Percentiles rank a stretch among this genome's conserved stretches.
Evolutionary conservation across 441 rosid species (phyloP).

Genomic region (Viola pubescens): DNA sequence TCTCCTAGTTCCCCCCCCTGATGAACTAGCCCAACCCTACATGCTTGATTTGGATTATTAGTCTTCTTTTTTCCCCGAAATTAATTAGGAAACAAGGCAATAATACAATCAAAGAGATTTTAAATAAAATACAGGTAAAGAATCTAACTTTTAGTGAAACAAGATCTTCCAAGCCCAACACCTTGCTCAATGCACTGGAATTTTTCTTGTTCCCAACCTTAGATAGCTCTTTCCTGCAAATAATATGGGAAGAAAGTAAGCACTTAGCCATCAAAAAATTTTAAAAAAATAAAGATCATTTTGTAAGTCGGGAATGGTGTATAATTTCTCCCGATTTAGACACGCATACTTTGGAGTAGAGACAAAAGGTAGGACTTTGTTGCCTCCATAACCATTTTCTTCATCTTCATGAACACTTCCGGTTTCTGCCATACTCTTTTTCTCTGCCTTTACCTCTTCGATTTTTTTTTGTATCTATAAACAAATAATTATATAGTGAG

Average conservation of each 20-base stretch:
- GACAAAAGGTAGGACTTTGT: slow-evolving; percentile 32
- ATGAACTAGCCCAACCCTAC: background rate
- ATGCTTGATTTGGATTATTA: background rate
- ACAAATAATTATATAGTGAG: background rate
- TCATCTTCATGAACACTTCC: slow-evolving; percentile 23
- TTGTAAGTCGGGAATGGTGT: background rate
- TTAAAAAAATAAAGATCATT: background rate
- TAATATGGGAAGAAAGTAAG: background rate
- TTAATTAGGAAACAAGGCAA: background rate
- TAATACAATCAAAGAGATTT: background rate
- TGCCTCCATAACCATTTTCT: slow-evolving; percentile 30
- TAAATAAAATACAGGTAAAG: background rate
- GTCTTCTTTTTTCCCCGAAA: background rate
- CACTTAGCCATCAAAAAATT: background rate
- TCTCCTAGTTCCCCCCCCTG: too few relatives aligned
- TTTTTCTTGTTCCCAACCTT: slow-evolving; percentile 17
- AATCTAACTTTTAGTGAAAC: slow-evolving; percentile 25
- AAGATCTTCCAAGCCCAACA: slow-evolving; percentile 33
- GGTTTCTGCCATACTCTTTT: slow-evolving; percentile 29
- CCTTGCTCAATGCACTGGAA: slow-evolving; percentile 6
- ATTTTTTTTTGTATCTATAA: background rate
- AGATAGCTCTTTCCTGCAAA: slow-evolving; percentile 22
- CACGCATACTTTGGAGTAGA: slow-evolving; percentile 30
- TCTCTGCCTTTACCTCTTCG: background rate
- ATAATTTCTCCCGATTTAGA: background rate